phyloP scores from a whole-genome alignment of 2,329 filamentous ascomycete species.

The Colletotrichum lentis region DNA sequence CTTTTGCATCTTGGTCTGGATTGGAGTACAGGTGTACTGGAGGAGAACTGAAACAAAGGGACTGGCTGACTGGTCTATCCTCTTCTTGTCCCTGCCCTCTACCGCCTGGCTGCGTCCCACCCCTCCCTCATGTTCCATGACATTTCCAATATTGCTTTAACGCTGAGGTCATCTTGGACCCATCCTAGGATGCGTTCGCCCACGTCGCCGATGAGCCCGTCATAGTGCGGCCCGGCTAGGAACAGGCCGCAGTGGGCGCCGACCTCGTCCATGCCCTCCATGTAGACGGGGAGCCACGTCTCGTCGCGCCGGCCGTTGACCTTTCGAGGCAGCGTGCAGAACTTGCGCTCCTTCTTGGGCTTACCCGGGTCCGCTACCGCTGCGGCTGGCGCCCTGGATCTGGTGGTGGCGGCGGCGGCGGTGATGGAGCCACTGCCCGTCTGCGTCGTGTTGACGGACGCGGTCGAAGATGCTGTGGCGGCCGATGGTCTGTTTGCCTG shows the following conservation, averaged over 20 bases:
- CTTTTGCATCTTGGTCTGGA: background rate
- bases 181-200: slow-evolving; percentile 72
- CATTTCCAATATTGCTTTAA: slow-evolving; percentile 50
- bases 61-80: background rate
- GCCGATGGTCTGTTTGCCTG: slow-evolving; percentile 18
- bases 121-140: background rate
- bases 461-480: slow-evolving; percentile 13
- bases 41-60: too few relatives aligned
- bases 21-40: background rate
- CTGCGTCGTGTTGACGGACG: slow-evolving; percentile 38
- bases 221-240: slow-evolving; percentile 75
- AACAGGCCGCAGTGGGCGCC: slow-evolving; percentile 86
- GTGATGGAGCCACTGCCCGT: slow-evolving; percentile 30
- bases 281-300: slow-evolving; percentile 80
- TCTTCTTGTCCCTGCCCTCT: background rate
- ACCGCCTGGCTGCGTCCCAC: background rate
- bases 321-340: slow-evolving; percentile 75
- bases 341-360: slow-evolving; percentile 71
- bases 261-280: slow-evolving; percentile 86
- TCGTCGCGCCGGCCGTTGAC: slow-evolving; percentile 66
- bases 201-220: slow-evolving; percentile 78
- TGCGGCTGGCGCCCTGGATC: slow-evolving; percentile 23
- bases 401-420: background rate
- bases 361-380: slow-evolving; percentile 40
- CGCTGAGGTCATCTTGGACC: slow-evolving; percentile 69